Evolutionary conservation across 208 protist species (phyloP).

Genomic region (Trypanosoma mega): DNA sequence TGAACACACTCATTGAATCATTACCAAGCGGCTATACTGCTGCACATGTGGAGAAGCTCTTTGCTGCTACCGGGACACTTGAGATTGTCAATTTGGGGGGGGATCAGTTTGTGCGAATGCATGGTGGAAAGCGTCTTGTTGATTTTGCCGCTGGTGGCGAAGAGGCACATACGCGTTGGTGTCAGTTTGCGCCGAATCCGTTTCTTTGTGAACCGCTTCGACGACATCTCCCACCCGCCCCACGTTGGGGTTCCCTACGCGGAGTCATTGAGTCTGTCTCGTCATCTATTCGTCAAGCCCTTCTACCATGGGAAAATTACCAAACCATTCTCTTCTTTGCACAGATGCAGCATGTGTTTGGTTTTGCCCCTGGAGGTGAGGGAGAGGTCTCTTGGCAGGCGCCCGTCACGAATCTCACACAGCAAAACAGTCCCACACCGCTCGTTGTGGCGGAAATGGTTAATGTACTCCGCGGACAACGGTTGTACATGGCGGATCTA

Average conservation of each 20-base stretch:
- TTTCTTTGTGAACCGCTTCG: conserved; percentile 34
- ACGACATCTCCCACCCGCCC: conserved; percentile 11
- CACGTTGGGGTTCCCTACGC: conserved; percentile 39
- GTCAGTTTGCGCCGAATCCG: conserved; percentile 38
- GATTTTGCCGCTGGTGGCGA: conserved; percentile 19
- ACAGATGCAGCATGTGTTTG: conserved; percentile 56
- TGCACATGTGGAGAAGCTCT: conserved; percentile 38
- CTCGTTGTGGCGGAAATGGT: conserved; percentile 31
- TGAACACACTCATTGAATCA: conserved; percentile 34
- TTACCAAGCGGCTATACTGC: conserved; percentile 54
- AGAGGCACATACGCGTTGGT: conserved; percentile 25
- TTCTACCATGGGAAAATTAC: conserved; percentile 31
- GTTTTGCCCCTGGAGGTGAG: conserved; percentile 45
- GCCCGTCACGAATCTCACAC: conserved; percentile 18
- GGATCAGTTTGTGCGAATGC: conserved; percentile 40
- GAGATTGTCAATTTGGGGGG: conserved; percentile 36
- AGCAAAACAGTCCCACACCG: conserved; percentile 35
- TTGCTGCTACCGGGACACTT: conserved; percentile 31
- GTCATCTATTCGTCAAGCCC: conserved; percentile 17
- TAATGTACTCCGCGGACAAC: conserved; percentile 10
- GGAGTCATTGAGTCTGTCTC: conserved; percentile 30
- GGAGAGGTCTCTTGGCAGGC: conserved; percentile 26
- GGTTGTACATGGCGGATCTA: conserved; percentile 23
- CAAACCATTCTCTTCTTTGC: conserved; percentile 60
- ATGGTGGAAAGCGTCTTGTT: conserved; percentile 33